phyloP scores from a whole-genome alignment of 1,284 basidiomycete genomes.

The Anthracocystis panici-leucophaei region DNA sequence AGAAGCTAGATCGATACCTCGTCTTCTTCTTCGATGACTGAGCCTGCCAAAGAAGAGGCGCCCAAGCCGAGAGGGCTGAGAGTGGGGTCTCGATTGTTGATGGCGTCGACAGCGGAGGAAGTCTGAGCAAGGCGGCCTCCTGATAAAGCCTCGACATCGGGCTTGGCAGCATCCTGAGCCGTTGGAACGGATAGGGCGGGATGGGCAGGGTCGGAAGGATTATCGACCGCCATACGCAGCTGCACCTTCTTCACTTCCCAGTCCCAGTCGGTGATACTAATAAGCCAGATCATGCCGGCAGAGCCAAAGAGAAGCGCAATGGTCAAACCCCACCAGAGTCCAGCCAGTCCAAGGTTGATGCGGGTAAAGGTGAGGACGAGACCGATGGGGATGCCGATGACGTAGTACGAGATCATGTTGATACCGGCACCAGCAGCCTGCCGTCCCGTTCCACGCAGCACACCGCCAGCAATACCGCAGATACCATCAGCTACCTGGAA shows the following conservation, averaged over 20 bases:
- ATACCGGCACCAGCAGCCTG: conserved; percentile 72
- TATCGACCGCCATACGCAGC: conserved; percentile 49
- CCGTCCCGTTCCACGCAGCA: conserved; percentile 82
- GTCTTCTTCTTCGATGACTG: conserved; percentile 39
- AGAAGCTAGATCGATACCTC: conserved; percentile 27
- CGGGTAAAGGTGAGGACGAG: conserved; percentile 71
- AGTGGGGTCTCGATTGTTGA: conserved; percentile 35
- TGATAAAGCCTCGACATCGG: conserved; percentile 26
- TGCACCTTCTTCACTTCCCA: conserved; percentile 60
- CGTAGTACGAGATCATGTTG: conserved; percentile 73
- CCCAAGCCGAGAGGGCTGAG: conserved; percentile 28
- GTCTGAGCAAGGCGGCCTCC: conserved; percentile 29
- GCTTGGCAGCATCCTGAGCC: conserved; percentile 22
- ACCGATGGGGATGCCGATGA: conserved; percentile 71
- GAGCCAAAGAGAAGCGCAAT: conserved; percentile 71
- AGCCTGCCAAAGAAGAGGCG: conserved; percentile 44
- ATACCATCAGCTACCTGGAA: conserved; percentile 79
- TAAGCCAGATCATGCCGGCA: conserved; percentile 67
- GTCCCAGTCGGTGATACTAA: conserved; percentile 71
- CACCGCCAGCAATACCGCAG: conserved; percentile 78
- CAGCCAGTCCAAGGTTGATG: conserved; percentile 66
- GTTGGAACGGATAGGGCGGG: background rate
- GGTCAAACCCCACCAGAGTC: conserved; percentile 72
- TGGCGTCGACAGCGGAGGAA: conserved; percentile 29
- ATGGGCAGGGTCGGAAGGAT: conserved; percentile 34